Base-by-base conservation (phyloP, 2,329 filamentous ascomycete species). In the Colletotrichum euphorbiae region DNA sequence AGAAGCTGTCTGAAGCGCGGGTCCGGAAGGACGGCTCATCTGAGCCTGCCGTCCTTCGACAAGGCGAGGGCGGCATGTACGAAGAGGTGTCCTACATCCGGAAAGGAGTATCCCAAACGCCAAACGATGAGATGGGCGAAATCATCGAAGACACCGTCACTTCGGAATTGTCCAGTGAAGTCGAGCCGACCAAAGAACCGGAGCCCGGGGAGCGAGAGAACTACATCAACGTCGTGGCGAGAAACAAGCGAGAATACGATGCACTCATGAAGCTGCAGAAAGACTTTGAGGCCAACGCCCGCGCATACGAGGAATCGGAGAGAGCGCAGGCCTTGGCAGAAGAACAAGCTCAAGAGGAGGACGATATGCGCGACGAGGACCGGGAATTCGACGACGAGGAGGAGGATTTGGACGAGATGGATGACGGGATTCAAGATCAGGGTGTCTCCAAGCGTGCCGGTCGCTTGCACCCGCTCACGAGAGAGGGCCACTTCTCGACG, bases 391-490 rank as follows among this genome's bases (percentile, higher is more conserved):
- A 69, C 4, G 69, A 60, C 38, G 78, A 80, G 11, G 78, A 82
- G 28, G 65, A 65, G 12, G 73, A 76, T 3, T 77, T 80, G 8
- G 78, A 82, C 33, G 76, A 81, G 67, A 57, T 21, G 5, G 60
- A 66, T n/a, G 68, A 70, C n/a, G 69, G 62, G 1, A 69, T 71
- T 11, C 51, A 54, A 15, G 62, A 60, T 43, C 43, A 68, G n/a
- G 50, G 62, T n/a, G 55, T 33, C 17, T 48, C 65, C 11, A 61
- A 61, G 6, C 64, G 76, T 4, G 76, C 82, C 24, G 80, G 81
- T 7, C 88, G 93, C 17, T 84, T 90, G 19, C 96, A 98, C 78
- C 89, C 90, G 3, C 83, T 93, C 66, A 97, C 94, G 0, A 77
- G 85, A 2, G 83, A 89, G 46, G 94, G 92, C n/a, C 89, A 90